phyloP scores from a whole-genome alignment of 331 rosid species.

The Dryas integrifolia region DNA sequence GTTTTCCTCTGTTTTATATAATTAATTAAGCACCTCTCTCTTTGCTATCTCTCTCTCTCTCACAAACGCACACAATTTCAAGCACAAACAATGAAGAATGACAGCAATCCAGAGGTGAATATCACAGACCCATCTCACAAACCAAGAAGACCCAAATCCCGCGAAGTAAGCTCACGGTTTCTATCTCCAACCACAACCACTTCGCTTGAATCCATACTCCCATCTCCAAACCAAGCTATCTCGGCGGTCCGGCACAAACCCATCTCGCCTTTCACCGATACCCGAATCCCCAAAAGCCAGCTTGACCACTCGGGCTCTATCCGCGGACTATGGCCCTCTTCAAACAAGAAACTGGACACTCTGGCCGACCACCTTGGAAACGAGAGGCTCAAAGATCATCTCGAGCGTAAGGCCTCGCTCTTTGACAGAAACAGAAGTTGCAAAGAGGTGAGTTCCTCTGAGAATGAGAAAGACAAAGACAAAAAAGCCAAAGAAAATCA shows the following conservation, averaged over 20 bases:
- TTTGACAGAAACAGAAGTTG: conserved; percentile 34
- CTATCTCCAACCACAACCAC: conserved; percentile 28
- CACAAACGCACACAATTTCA: not conserved
- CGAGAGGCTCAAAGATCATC: conserved; percentile 46
- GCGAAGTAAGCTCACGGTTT: conserved; percentile 52
- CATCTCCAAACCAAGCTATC: conserved; percentile 30
- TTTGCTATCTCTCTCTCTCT: not conserved
- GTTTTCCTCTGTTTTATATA: not conserved
- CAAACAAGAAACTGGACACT: conserved; percentile 39
- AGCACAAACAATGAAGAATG: conserved; percentile 32
- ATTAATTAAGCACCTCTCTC: not conserved
- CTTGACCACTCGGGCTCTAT: conserved; percentile 36
- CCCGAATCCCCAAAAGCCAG: conserved; percentile 22
- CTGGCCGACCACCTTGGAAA: conserved; percentile 61
- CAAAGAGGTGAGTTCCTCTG: conserved; percentile 25
- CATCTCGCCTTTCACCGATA: not conserved
- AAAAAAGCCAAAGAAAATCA: conserved; percentile 41
- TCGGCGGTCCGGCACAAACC: conserved; percentile 45
- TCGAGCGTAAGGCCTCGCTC: conserved; percentile 22
- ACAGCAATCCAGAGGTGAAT: conserved; percentile 8
- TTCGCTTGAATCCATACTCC: conserved; percentile 27
- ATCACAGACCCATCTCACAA: conserved; percentile 32
- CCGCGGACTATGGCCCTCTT: conserved; percentile 64
- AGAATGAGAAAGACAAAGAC: conserved; percentile 24
- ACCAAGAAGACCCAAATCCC: conserved; percentile 39